Evolutionary conservation across 192 early-diverging fungal species (phyloP).

Genomic region (Nowakowskiella sp.): DNA sequence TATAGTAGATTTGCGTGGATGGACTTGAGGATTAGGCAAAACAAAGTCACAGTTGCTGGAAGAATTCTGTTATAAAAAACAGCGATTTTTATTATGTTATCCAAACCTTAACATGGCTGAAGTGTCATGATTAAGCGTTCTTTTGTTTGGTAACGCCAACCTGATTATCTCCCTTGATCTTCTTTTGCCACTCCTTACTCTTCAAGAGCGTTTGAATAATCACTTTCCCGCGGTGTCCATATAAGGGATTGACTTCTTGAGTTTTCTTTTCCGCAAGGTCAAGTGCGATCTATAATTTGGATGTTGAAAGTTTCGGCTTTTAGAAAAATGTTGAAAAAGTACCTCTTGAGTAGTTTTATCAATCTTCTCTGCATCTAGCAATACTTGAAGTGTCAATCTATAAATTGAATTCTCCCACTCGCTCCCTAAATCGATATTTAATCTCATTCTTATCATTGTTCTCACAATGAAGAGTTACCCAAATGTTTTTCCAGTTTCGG

Average conservation of each 20-base stretch:
- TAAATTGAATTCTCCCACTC: constrained; percentile 31
- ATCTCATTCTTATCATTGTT: too few relatives aligned
- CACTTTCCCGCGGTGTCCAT: constrained; percentile 29
- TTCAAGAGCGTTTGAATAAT: constrained; percentile 30
- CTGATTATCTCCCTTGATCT: constrained; percentile 11
- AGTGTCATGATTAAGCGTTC: too few relatives aligned
- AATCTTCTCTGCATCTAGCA: constrained; percentile 7
- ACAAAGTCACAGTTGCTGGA: too few relatives aligned
- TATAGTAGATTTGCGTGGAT: constrained; percentile 75
- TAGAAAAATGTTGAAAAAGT: too few relatives aligned
- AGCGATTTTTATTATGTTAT: too few relatives aligned
- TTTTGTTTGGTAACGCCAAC: too few relatives aligned
- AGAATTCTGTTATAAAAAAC: too few relatives aligned
- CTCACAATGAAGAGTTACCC: constrained; percentile 18
- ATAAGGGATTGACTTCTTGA: constrained; percentile 22
- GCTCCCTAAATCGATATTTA: constrained; percentile 9
- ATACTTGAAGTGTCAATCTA: constrained; percentile 22
- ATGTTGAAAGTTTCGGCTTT: too few relatives aligned
- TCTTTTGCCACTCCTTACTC: constrained; percentile 8
- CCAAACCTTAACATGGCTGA: too few relatives aligned
- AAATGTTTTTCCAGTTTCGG: constrained; percentile 33
- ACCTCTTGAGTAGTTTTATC: constrained; percentile 26
- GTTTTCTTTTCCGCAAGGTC: constrained; percentile 23
- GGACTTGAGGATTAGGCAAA: constrained; percentile 54
- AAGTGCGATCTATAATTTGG: constrained; percentile 26